Base-by-base conservation (phyloP, 345 rosid species). In the Zanthoxylum bungeanum region DNA sequence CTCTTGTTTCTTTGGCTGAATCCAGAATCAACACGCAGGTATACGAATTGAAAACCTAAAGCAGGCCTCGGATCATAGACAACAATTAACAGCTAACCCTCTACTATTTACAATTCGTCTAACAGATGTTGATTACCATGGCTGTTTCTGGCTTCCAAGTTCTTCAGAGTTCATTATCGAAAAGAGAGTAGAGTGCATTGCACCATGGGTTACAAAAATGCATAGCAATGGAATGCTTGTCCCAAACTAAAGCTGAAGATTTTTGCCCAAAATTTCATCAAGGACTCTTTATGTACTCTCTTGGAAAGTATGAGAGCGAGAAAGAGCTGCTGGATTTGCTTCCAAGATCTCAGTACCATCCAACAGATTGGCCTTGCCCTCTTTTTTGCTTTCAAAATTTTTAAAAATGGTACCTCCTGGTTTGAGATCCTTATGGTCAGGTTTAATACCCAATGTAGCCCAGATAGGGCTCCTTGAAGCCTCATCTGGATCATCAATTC, bases 311-410 rank as follows among this genome's bases (percentile, higher is more conserved):
- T 72, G 81, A 36, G 82, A 85, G 27, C 87, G 85, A 72, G 91
- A 88, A 61, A 86, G 86, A 34, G 87, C 93, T 42, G 89, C 90
- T 9, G 93, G 91, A 69, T 88, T 88, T 64, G 85, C 89, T 79
- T 85, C 88, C 75, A 85, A 69, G 64, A 86, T 77, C 51, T 73
- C 67, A 73, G 75, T 71, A 8, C 80, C 73, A 39, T 84, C 84
- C 22, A 60, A 30, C 63, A 42, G 42, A 58, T 73, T 75, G 60
- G 31, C 55, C 62, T 81, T 76, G 27, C 75, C 78, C 30, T 73
- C 80, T 12, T 64, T 72, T 79, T 78, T 76, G 46, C 74, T 53
- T 50, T 75, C 75, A n/a, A 74, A 74, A 62, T 77, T 67, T 64
- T 69, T 85, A 70, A 83, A 81, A 44, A 77, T 58, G 11, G 76